These are phyloP conservation scores for Candida anglica DNA, from an alignment of 805 yeast species.

Conservation along the genomic window DNA sequence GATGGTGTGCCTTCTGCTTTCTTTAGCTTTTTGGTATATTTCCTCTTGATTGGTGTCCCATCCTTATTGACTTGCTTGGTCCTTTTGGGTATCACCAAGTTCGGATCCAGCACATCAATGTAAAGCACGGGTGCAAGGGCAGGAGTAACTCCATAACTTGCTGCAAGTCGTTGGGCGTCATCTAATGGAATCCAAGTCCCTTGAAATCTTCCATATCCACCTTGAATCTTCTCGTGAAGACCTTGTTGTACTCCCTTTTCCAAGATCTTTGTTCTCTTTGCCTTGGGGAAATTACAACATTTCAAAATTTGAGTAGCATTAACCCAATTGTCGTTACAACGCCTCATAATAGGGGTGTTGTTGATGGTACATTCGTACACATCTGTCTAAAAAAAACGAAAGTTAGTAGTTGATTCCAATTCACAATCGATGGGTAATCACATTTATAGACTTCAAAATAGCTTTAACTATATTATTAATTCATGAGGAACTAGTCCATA, in stretches of 20 bases:
- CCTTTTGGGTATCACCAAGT: slow-evolving; percentile 31
- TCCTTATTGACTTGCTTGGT: slow-evolving; percentile 29
- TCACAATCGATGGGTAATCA: too few species aligned
- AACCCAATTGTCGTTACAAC: slow-evolving; percentile 91
- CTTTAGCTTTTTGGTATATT: slow-evolving; percentile 53
- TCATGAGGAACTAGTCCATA: too few species aligned
- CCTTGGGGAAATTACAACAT: slow-evolving; percentile 91
- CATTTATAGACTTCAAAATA: too few species aligned
- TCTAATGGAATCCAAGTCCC: slow-evolving; percentile 94
- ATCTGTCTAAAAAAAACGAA: slow-evolving; percentile 34
- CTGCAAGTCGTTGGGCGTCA: slow-evolving; percentile 52
- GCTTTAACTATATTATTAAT: too few species aligned
- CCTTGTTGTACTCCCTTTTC: slow-evolving; percentile 93
- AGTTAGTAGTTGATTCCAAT: too few species aligned
- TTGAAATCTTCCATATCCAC: slow-evolving; percentile 95
- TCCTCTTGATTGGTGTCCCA: slow-evolving; percentile 39
- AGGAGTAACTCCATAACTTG: slow-evolving; percentile 34
- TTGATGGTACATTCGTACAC: slow-evolving; percentile 73
- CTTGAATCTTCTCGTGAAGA: slow-evolving; percentile 88
- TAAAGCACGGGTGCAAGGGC: slow-evolving; percentile 40
- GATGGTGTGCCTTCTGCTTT: slow-evolving; percentile 56
- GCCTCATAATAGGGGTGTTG: slow-evolving; percentile 80
- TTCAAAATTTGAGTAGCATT: slow-evolving; percentile 95
- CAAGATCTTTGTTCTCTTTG: slow-evolving; percentile 85
- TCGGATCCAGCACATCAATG: slow-evolving; percentile 33